phyloP scores from a whole-genome alignment of 2,329 filamentous ascomycete species.

The Cladosporium oxysporum region DNA sequence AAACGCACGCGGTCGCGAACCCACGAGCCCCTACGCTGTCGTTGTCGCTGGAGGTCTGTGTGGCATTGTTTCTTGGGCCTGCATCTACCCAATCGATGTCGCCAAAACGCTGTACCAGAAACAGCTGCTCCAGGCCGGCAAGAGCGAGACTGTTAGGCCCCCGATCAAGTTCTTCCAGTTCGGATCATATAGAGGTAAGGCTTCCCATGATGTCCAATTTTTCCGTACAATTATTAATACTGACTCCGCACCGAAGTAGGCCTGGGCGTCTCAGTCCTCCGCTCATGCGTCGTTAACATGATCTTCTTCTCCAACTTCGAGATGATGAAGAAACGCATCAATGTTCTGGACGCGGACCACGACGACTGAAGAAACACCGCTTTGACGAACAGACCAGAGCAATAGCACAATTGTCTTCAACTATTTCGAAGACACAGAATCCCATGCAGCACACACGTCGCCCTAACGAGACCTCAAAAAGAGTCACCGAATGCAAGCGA shows the following conservation, averaged over 20 bases:
- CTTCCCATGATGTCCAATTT: not conserved
- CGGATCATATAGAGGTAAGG: slow-evolving; percentile 73
- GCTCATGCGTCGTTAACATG: slow-evolving; percentile 80
- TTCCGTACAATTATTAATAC: not conserved
- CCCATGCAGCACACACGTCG: not conserved
- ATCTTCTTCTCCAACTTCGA: slow-evolving; percentile 91
- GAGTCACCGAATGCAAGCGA: not conserved
- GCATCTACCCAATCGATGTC: slow-evolving; percentile 69
- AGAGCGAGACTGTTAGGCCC: slow-evolving; percentile 54
- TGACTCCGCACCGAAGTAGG: slow-evolving; percentile 34
- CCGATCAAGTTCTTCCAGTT: slow-evolving; percentile 76
- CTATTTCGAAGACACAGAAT: not conserved
- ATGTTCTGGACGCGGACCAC: slow-evolving; percentile 29
- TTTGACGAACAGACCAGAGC: not conserved
- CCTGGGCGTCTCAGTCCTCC: slow-evolving; percentile 77
- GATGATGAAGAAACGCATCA: slow-evolving; percentile 67
- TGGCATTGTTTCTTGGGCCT: slow-evolving; percentile 82
- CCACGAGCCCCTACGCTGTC: slow-evolving; percentile 78
- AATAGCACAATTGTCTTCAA: not conserved
- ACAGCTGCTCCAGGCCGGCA: slow-evolving; percentile 72
- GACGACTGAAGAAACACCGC: not conserved
- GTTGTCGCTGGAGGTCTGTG: slow-evolving; percentile 77
- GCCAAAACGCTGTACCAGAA: slow-evolving; percentile 85
- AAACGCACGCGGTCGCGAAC: slow-evolving; percentile 69
- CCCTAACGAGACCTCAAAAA: not conserved